phyloP scores from a whole-genome alignment of 345 rosid genomes.

The Pugionium dolabratum region DNA sequence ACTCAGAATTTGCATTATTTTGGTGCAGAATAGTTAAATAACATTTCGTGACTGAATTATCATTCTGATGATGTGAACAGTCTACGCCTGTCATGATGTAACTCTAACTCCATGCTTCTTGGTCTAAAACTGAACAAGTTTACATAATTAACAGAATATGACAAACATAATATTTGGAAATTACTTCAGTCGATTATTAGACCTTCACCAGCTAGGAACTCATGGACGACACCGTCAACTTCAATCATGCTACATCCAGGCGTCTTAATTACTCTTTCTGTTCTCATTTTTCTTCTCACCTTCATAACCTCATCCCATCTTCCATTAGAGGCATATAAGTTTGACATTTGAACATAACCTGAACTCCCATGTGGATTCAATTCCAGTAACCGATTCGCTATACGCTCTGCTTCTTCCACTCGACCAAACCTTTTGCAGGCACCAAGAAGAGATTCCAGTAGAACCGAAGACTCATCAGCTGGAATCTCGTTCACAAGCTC shows the following conservation, averaged over 20 bases:
- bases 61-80: constrained; percentile 4
- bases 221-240: constrained; percentile 48
- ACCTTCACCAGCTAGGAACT: constrained; percentile 56
- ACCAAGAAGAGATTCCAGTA: constrained; percentile 47
- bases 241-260: constrained; percentile 56
- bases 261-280: constrained; percentile 39
- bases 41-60: constrained; percentile 14
- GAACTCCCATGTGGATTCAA: constrained; percentile 41
- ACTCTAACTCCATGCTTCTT: constrained; percentile 20
- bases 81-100: constrained; percentile 10
- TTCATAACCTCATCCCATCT: constrained; percentile 48
- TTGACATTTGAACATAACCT: constrained; percentile 48
- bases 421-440: constrained; percentile 50
- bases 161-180: background rate
- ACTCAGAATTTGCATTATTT: constrained; percentile 43
- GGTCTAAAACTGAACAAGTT: constrained; percentile 7
- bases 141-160: background rate
- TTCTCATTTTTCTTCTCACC: constrained; percentile 45
- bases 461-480: constrained; percentile 35
- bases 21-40: constrained; percentile 31
- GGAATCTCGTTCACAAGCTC: constrained; percentile 41
- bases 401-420: constrained; percentile 45
- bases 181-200: constrained; percentile 38
- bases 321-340: constrained; percentile 43
- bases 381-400: constrained; percentile 41